Percentiles rank a stretch among this genome's conserved stretches.
Conservation (phyloP, 257 asterid genomes). For the Gentiana straminea region DNA sequence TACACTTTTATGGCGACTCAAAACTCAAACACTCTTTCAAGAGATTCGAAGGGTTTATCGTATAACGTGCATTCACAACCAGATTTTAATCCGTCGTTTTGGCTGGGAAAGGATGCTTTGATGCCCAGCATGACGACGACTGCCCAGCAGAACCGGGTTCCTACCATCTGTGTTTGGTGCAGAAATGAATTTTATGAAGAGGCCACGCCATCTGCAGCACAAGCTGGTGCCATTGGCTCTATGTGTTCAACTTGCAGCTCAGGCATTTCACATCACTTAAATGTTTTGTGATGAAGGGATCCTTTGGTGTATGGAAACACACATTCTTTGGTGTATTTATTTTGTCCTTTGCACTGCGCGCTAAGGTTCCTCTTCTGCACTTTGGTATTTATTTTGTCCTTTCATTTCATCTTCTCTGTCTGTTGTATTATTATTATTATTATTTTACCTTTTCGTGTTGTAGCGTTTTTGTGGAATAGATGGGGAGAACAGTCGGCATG, state of each 20-base stretch:
- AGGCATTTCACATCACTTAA: slow-evolving; percentile 28
- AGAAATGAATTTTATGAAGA: slow-evolving; percentile 45
- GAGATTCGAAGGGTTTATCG: slow-evolving; percentile 41
- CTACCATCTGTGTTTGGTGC: slow-evolving; percentile 64
- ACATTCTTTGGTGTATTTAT: slow-evolving; percentile 1
- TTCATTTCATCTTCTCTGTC: neutral
- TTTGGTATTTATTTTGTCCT: no score
- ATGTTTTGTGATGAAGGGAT: slow-evolving; percentile 13
- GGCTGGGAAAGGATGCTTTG: slow-evolving; percentile 55
- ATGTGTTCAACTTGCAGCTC: slow-evolving; percentile 56
- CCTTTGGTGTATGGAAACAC: neutral
- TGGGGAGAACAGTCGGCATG: no score
- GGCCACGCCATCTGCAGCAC: slow-evolving; percentile 31
- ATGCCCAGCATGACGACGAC: slow-evolving; percentile 20
- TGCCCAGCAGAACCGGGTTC: slow-evolving; percentile 20
- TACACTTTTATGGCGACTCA: slow-evolving; percentile 65
- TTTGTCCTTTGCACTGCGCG: neutral
- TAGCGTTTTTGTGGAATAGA: no score
- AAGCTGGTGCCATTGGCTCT: slow-evolving; percentile 50
- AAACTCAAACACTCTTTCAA: slow-evolving; percentile 39
- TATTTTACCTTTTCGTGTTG: no score
- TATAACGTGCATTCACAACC: slow-evolving; percentile 27
- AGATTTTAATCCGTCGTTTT: slow-evolving; percentile 45
- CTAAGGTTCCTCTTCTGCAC: no score
- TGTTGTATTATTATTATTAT: no score